phyloP scores from a whole-genome alignment of 2,329 filamentous ascomycete genomes.

The Alternaria gansuensis region DNA sequence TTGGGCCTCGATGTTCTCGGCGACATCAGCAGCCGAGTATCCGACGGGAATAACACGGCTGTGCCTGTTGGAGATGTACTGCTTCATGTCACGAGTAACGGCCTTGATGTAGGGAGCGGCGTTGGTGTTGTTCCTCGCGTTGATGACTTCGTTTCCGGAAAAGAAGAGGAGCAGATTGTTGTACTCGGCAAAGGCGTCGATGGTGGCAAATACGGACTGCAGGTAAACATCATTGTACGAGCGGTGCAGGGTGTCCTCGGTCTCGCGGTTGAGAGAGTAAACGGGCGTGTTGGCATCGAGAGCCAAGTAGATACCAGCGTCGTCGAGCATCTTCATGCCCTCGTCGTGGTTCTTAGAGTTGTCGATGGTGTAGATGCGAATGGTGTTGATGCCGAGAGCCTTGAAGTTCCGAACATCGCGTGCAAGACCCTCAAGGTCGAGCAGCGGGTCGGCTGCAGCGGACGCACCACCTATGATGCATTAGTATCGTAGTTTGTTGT shows the following conservation, averaged over 20 bases:
- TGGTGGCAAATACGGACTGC: constrained; percentile 78
- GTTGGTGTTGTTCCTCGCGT: constrained; percentile 67
- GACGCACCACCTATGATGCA: constrained; percentile 52
- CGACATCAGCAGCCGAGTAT: constrained; percentile 85
- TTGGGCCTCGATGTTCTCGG: constrained; percentile 84
- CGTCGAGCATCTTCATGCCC: constrained; percentile 82
- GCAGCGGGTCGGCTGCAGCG: constrained; percentile 72
- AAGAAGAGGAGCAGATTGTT: constrained; percentile 86
- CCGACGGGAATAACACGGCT: constrained; percentile 76
- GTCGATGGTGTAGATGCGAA: constrained; percentile 92
- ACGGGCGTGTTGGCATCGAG: constrained; percentile 88
- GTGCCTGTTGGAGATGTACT: constrained; percentile 76
- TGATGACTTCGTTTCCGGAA: constrained; percentile 81
- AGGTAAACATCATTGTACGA: constrained; percentile 92
- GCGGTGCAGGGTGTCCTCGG: constrained; percentile 61
- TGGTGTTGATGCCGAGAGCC: constrained; percentile 85
- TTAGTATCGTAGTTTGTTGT: constrained; percentile 18
- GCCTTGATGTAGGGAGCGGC: constrained; percentile 77
- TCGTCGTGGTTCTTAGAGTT: constrained; percentile 82
- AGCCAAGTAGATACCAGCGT: constrained; percentile 90
- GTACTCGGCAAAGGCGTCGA: constrained; percentile 84
- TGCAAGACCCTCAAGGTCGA: constrained; percentile 72
- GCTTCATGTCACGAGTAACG: constrained; percentile 81
- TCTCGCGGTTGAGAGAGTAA: constrained; percentile 84
- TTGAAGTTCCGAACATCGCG: constrained; percentile 84